phyloP scores from a whole-genome alignment of 164 flowering plant genomes.

The Aristolochia fimbriata region DNA sequence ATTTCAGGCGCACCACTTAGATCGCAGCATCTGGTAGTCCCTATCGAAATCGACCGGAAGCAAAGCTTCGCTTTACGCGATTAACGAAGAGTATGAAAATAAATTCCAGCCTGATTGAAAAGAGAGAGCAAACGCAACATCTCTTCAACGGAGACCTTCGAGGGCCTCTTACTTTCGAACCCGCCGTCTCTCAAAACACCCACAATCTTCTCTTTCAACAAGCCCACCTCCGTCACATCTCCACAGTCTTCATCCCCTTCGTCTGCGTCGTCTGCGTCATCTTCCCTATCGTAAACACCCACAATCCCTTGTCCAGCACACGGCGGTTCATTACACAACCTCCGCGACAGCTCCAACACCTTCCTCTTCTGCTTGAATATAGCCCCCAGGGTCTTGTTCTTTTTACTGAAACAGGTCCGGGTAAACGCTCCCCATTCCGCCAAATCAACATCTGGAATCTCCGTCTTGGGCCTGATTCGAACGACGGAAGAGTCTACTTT shows the following conservation, averaged over 20 bases:
- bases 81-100: constrained; percentile 25
- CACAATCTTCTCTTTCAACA: constrained; percentile 53
- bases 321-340: constrained; percentile 12
- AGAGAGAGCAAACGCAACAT: constrained; percentile 37
- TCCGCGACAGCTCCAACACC: constrained; percentile 44
- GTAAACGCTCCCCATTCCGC: constrained; percentile 87
- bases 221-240: constrained; percentile 17
- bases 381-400: constrained; percentile 88
- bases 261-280: not conserved
- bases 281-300: not conserved
- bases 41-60: too few species aligned
- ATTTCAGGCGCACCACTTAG: too few species aligned
- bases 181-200: constrained; percentile 41
- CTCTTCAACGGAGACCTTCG: constrained; percentile 61
- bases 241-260: constrained; percentile 10
- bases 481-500: constrained; percentile 91
- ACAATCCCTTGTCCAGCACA: constrained; percentile 3
- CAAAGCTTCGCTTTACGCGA: not conserved
- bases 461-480: constrained; percentile 44
- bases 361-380: constrained; percentile 87
- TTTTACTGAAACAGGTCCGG: constrained; percentile 67
- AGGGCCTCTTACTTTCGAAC: constrained; percentile 72
- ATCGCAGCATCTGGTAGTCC: too few species aligned
- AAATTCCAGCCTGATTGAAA: constrained; percentile 56
- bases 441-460: constrained; percentile 55